Conservation (phyloP, 2,329 filamentous ascomycete genomes). For the Microdochium paspali region DNA sequence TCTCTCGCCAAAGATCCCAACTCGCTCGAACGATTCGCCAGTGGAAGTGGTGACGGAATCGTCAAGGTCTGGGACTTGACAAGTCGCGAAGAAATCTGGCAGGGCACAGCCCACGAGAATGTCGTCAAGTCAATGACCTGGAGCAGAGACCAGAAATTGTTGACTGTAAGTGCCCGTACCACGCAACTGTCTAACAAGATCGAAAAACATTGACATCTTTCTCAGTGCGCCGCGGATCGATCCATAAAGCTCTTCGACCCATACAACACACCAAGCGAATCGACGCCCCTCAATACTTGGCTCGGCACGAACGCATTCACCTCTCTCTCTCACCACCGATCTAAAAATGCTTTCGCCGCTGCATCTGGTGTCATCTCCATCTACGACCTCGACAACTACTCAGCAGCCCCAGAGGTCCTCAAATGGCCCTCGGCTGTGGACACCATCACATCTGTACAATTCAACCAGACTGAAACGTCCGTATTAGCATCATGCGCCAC, state of each 20-base stretch:
- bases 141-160: slow-evolving; percentile 74
- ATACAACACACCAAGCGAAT: slow-evolving; percentile 60
- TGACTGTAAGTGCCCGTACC: slow-evolving; percentile 53
- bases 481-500: slow-evolving; percentile 77
- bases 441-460: slow-evolving; percentile 79
- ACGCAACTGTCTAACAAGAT: neutral
- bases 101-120: slow-evolving; percentile 77
- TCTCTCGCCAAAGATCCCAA: slow-evolving; percentile 72
- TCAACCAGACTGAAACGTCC: slow-evolving; percentile 92
- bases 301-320: slow-evolving; percentile 78
- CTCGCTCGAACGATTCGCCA: slow-evolving; percentile 65
- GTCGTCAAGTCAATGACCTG: slow-evolving; percentile 88
- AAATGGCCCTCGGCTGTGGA: slow-evolving; percentile 83
- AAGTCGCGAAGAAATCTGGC: slow-evolving; percentile 61
- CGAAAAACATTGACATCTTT: neutral
- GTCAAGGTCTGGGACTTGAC: slow-evolving; percentile 88
- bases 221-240: slow-evolving; percentile 56
- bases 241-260: slow-evolving; percentile 89
- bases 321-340: slow-evolving; percentile 72
- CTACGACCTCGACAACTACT: slow-evolving; percentile 77
- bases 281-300: slow-evolving; percentile 74
- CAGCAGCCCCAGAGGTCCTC: slow-evolving; percentile 71
- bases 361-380: slow-evolving; percentile 72
- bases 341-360: slow-evolving; percentile 68
- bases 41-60: slow-evolving; percentile 82